phyloP scores from a whole-genome alignment of 768 basidiomycete species.

The Lactarius pseudohatsudake region DNA sequence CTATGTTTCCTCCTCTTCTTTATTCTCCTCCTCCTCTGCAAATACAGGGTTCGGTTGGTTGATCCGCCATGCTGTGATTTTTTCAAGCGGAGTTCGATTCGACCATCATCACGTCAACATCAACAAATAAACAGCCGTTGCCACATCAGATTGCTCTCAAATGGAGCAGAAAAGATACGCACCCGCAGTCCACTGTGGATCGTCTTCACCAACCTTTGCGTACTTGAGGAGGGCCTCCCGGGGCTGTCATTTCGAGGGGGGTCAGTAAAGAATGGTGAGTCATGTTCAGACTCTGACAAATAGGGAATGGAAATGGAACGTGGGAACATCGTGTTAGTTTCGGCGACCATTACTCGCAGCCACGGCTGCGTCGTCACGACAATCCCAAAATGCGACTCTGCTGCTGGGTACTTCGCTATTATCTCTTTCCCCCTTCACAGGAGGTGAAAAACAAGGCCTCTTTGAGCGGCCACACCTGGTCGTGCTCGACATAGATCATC shows the following conservation, averaged over 20 bases:
- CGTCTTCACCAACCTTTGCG: slow-evolving; percentile 69
- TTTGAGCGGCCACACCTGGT: background rate
- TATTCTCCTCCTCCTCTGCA: slow-evolving; percentile 54
- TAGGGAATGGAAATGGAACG: slow-evolving; percentile 15
- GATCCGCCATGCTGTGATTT: slow-evolving; percentile 74
- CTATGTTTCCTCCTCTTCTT: slow-evolving; percentile 47
- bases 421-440: background rate
- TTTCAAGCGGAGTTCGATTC: slow-evolving; percentile 35
- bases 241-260: slow-evolving; percentile 54
- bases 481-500: slow-evolving; percentile 2
- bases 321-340: slow-evolving; percentile 26
- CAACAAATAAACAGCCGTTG: slow-evolving; percentile 38
- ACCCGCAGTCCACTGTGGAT: slow-evolving; percentile 88
- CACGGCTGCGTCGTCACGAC: slow-evolving; percentile 25
- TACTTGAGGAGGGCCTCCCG: slow-evolving; percentile 96
- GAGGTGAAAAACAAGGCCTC: slow-evolving; percentile 7
- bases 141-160: slow-evolving; percentile 30
- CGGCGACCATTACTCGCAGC: slow-evolving; percentile 18
- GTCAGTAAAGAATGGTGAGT: slow-evolving; percentile 6
- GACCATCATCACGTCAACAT: slow-evolving; percentile 43
- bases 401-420: background rate
- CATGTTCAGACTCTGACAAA: slow-evolving; percentile 14
- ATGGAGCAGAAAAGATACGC: slow-evolving; percentile 37
- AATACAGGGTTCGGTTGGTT: slow-evolving; percentile 90
- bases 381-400: slow-evolving; percentile 22